phyloP scores from a whole-genome alignment of 257 asterid species.

The Striga asiatica region DNA sequence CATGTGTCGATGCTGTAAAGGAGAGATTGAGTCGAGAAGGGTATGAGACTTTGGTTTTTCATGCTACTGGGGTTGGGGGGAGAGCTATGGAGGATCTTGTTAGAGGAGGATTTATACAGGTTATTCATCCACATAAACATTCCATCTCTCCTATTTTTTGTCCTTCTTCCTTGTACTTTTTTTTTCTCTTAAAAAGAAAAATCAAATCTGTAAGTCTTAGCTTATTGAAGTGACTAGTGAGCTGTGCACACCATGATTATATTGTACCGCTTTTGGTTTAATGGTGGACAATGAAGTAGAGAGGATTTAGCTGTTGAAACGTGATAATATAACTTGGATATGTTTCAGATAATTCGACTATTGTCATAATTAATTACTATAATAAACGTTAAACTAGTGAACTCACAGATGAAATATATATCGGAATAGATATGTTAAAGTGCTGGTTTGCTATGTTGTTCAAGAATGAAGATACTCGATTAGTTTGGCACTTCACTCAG shows the following conservation, averaged over 20 bases:
- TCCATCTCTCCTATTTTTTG: too few relatives aligned
- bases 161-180: too few relatives aligned
- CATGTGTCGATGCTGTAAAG: slow-evolving; percentile 73
- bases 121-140: slow-evolving; percentile 9
- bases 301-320: too few relatives aligned
- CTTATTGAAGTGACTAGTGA: slow-evolving; percentile 8
- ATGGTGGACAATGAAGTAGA: too few relatives aligned
- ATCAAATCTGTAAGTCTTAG: background rate
- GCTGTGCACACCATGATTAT: too few relatives aligned
- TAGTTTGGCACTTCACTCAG: background rate
- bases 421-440: background rate
- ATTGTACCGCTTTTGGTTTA: too few relatives aligned
- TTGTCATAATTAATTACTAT: background rate
- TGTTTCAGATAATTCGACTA: too few relatives aligned
- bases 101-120: slow-evolving; percentile 83
- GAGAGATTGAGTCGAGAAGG: slow-evolving; percentile 78
- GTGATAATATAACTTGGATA: too few relatives aligned
- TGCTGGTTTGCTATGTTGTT: too few relatives aligned
- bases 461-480: slow-evolving; percentile 5
- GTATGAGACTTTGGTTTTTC: slow-evolving; percentile 74
- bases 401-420: background rate
- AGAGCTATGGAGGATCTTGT: slow-evolving; percentile 99
- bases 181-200: too few relatives aligned
- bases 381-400: background rate
- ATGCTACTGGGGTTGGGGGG: slow-evolving; percentile 98